Base-by-base conservation (phyloP, 306 rosid genomes). In the Cucumis melo region DNA sequence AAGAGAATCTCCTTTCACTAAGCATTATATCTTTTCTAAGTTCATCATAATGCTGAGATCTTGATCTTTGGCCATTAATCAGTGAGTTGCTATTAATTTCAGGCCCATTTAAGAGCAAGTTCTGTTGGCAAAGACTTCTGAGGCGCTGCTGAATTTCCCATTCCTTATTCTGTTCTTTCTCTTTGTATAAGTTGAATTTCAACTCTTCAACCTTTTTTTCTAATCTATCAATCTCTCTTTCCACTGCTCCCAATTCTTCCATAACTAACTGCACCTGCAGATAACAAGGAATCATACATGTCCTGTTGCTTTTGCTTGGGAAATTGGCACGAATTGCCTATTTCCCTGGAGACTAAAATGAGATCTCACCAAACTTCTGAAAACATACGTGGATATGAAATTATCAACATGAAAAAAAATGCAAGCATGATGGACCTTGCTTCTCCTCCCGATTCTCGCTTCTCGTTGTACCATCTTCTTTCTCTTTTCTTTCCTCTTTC, bases 131-230 rank as follows among this genome's bases (percentile, higher is more conserved):
- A 4, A 75, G 62, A 64, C 81, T 83, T 80, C 79, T 62, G 23
- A 78, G 77, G 19, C 60, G 74, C 67, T 80, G 80, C 27, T 80
- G 86, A 61, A 82, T 66, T 75, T 87, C 90, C 82, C 80, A 80
- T 44, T 87, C 93, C 60, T 10, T 82, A 24, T 60, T 83, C 42
- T 87, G 86, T 58, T 79, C 81, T 70, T 89, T 92, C 78, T 92
- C 93, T 17, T 78, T 79, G 84, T 73, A 74, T 81, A 90, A 64
- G 75, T 65, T 68, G 63, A 83, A 75, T 78, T 85, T 86, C 77
- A 94, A 86, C 79, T 88, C 96, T 80, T 89, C 87, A 39, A 90
- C 86, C 88, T 81, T 90, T 76, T 86, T 85, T 84, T 90, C 99
- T 19, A 94, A 82, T 84, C 77, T 57, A 36, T 75, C 60, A 62